Conservation (phyloP, 2,329 filamentous ascomycete species). For the Corniculantispora saksenae region DNA sequence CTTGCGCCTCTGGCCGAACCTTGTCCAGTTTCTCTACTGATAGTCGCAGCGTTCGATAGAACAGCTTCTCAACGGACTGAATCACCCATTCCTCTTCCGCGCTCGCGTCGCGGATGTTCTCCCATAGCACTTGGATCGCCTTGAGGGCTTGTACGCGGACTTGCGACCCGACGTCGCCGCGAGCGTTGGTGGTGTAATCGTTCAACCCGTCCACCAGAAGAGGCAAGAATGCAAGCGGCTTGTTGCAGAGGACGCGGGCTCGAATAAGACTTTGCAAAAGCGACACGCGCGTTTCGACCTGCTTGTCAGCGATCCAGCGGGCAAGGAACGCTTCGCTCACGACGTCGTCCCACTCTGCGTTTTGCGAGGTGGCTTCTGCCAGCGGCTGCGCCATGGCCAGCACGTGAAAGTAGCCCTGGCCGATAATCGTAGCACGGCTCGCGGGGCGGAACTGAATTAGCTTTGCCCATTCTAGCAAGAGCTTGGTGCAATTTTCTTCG, state of each 20-base stretch:
- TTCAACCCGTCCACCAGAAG: constrained; percentile 65
- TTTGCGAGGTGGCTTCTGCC: constrained; percentile 24
- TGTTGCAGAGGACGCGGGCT: constrained; percentile 46
- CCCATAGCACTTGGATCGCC: constrained; percentile 68
- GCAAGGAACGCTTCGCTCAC: constrained; percentile 48
- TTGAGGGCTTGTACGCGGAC: constrained; percentile 79
- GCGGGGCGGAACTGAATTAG: constrained; percentile 38
- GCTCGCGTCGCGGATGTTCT: constrained; percentile 30
- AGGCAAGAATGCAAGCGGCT: constrained; percentile 42
- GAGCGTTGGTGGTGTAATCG: constrained; percentile 87
- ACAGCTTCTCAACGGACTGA: constrained; percentile 40
- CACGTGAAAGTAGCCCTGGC: constrained; percentile 55
- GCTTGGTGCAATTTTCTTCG: constrained; percentile 35
- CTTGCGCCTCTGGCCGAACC: constrained; percentile 69
- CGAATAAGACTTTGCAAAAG: constrained; percentile 57
- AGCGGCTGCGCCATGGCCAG: constrained; percentile 53
- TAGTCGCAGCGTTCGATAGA: constrained; percentile 62
- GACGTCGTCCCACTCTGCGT: constrained; percentile 30
- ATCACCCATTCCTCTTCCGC: constrained; percentile 28
- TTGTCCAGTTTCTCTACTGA: constrained; percentile 89
- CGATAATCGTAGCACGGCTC: constrained; percentile 39
- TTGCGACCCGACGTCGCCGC: constrained; percentile 87
- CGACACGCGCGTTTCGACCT: constrained; percentile 55
- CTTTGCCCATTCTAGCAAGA: constrained; percentile 50
- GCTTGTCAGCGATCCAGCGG: constrained; percentile 53